A percentile compares a stretch with the other conserved stretches of the same genome.
phyloP scores from a whole-genome alignment of 805 yeast species.

The Allodekkera sacchari region DNA sequence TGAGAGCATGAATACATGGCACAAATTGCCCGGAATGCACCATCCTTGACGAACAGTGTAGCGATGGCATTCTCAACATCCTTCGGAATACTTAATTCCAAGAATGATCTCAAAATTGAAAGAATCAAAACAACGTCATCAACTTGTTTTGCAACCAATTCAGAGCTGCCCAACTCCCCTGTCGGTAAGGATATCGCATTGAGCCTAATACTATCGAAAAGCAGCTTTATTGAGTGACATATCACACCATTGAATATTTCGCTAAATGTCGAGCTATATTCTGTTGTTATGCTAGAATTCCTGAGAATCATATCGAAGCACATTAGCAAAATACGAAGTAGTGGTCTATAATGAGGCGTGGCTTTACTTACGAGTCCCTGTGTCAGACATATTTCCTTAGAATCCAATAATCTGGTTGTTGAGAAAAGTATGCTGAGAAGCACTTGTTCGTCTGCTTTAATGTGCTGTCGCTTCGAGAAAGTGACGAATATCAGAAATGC shows the following conservation, averaged over 20 bases:
- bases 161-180: constrained; percentile 25
- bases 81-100: constrained; percentile 38
- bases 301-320: constrained; percentile 32
- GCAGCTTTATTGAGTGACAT: constrained; percentile 54
- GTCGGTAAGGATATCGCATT: constrained; percentile 38
- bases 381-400: constrained; percentile 41
- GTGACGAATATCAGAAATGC: constrained; percentile 45
- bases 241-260: constrained; percentile 56
- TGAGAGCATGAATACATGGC: constrained; percentile 65
- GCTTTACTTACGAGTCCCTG: constrained; percentile 31
- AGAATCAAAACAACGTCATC: constrained; percentile 61
- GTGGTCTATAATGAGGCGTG: constrained; percentile 42
- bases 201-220: constrained; percentile 51
- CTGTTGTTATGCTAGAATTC: constrained; percentile 33
- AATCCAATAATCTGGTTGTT: constrained; percentile 36
- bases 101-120: constrained; percentile 53
- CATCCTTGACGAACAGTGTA: constrained; percentile 43
- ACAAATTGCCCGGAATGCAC: constrained; percentile 53
- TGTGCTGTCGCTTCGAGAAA: constrained; percentile 23
- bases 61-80: constrained; percentile 44
- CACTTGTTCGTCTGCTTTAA: constrained; percentile 25
- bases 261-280: constrained; percentile 42
- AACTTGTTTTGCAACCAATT: constrained; percentile 37
- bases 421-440: constrained; percentile 35
- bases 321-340: constrained; percentile 50